These are phyloP conservation scores for Waltergamsia citrina DNA, from an alignment of 2,329 filamentous ascomycete genomes.

Conservation along the genomic window DNA sequence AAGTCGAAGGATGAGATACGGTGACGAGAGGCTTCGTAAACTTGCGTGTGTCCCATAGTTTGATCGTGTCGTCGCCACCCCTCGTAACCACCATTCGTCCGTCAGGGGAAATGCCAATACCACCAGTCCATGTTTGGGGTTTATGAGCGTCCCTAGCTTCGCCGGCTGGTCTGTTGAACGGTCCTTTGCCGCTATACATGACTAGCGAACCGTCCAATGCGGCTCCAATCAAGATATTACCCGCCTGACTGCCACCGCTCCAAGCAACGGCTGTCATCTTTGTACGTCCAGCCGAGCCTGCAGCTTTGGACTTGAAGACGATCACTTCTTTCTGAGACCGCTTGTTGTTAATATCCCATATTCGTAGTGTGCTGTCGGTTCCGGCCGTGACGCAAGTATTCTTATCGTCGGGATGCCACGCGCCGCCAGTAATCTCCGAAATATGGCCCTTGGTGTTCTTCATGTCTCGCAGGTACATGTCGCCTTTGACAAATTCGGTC, in stretches of 20 bases:
- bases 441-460: conserved; percentile 96
- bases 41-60: conserved; percentile 93
- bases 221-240: conserved; percentile 69
- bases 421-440: conserved; percentile 79
- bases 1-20: conserved; percentile 71
- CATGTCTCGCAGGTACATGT: conserved; percentile 98
- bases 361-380: conserved; percentile 88
- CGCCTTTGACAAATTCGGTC: conserved; percentile 88
- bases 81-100: conserved; percentile 84
- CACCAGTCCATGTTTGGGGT: conserved; percentile 81
- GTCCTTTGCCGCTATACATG: conserved; percentile 87
- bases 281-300: conserved; percentile 79
- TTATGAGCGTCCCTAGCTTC: conserved; percentile 80
- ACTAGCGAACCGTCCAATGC: conserved; percentile 84
- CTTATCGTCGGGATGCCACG: conserved; percentile 82
- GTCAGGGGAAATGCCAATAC: conserved; percentile 82
- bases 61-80: conserved; percentile 86
- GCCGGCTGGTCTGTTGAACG: conserved; percentile 69
- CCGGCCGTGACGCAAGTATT: conserved; percentile 85
- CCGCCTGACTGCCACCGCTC: conserved; percentile 69
- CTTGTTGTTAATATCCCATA: conserved; percentile 94
- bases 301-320: conserved; percentile 88
- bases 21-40: conserved; percentile 85
- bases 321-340: conserved; percentile 87
- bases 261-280: conserved; percentile 91